A percentile compares a stretch with the other conserved stretches of the same genome.
Conservation (phyloP, 2,329 filamentous ascomycete species). For the Simplicillium aogashimaense region DNA sequence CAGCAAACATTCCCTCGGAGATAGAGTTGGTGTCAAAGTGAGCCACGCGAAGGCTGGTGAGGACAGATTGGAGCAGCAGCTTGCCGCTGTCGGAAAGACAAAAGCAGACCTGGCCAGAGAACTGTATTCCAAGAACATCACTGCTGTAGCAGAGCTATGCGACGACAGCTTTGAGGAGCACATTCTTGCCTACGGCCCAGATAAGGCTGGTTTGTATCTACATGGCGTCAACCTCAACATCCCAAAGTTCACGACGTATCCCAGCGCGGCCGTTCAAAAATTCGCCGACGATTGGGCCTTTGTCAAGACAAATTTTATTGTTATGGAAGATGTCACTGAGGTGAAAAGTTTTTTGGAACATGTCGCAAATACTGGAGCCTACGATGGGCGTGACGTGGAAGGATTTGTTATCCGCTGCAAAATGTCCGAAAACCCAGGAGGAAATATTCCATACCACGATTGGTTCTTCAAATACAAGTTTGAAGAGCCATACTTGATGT, state of each 20-base stretch:
- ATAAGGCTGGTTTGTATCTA: conserved; percentile 81
- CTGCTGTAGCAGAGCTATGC: conserved; percentile 90
- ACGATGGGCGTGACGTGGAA: conserved; percentile 87
- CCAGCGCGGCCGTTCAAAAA: conserved; percentile 69
- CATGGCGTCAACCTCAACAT: conserved; percentile 94
- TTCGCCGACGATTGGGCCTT: conserved; percentile 95
- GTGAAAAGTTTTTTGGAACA: conserved; percentile 76
- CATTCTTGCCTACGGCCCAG: conserved; percentile 76
- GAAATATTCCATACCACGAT: conserved; percentile 55
- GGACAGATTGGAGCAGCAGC: conserved; percentile 69
- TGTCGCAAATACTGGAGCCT: conserved; percentile 79
- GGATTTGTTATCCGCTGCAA: conserved; percentile 94
- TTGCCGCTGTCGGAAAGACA: conserved; percentile 67
- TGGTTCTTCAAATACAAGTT: conserved; percentile 99
- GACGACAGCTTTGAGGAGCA: conserved; percentile 97
- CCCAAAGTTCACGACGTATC: conserved; percentile 83
- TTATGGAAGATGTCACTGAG: conserved; percentile 62
- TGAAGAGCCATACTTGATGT: conserved; percentile 97
- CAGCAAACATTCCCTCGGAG: conserved; percentile 94
- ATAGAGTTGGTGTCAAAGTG: conserved; percentile 56
- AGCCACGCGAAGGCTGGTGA: conserved; percentile 85
- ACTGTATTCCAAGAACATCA: conserved; percentile 74
- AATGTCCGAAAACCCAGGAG: conserved; percentile 41
- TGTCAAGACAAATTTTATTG: conserved; percentile 72
- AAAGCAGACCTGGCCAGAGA: conserved; percentile 68